A percentile compares a stretch with the other conserved stretches of the same genome.
Conservation (phyloP, 164 flowering plant genomes). For the Berberis vulgaris region DNA sequence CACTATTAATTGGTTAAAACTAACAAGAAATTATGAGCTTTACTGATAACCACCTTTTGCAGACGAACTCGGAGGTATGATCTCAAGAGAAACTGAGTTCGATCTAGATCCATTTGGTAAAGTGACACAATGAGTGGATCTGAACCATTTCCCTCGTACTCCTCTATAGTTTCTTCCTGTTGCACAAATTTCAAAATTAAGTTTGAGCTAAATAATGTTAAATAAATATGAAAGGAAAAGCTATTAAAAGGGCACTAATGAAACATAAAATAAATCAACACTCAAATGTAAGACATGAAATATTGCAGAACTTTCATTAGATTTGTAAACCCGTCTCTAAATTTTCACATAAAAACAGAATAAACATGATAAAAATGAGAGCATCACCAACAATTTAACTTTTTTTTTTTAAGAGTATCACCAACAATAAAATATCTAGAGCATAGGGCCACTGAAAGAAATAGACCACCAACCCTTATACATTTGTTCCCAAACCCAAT, state of each 20-base stretch:
- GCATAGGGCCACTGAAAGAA: no score
- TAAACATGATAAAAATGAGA: no score
- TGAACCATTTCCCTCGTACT: slow-evolving; percentile 32
- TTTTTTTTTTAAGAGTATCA: no score
- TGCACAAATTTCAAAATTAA: not conserved
- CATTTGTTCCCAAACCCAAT: no score
- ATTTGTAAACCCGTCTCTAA: no score
- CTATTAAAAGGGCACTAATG: not conserved
- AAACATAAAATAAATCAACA: not conserved
- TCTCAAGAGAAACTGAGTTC: slow-evolving; percentile 65
- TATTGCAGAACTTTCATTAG: no score
- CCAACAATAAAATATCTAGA: no score
- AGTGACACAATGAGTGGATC: slow-evolving; percentile 74
- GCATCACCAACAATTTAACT: no score
- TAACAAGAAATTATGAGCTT: not conserved
- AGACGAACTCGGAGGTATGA: slow-evolving; percentile 82
- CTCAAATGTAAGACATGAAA: not conserved
- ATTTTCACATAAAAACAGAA: no score
- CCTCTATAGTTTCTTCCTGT: slow-evolving; percentile 80
- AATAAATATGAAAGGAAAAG: not conserved
- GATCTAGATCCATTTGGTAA: slow-evolving; percentile 88
- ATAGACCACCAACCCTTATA: no score
- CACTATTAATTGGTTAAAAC: not conserved
- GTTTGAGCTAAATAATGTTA: not conserved
- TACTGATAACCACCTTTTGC: slow-evolving; percentile 49